These are phyloP conservation scores for Syzygium aromaticum DNA, from an alignment of 345 rosid genomes.

Conservation along the genomic window DNA sequence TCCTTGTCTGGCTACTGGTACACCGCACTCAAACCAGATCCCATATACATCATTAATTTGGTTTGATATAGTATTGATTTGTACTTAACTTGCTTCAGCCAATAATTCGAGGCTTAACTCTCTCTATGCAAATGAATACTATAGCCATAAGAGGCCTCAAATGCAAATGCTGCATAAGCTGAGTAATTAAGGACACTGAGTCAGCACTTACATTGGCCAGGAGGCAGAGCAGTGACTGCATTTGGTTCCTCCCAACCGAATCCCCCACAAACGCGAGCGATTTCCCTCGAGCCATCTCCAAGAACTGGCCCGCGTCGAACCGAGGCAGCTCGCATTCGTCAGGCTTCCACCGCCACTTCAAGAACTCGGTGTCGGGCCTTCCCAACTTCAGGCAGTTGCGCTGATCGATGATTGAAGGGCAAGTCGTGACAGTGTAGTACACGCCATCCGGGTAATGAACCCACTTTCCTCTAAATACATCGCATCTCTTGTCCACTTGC, in stretches of 20 bases:
- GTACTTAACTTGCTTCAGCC: not conserved
- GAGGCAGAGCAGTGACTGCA: constrained; percentile 37
- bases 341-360: constrained; percentile 51
- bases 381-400: constrained; percentile 46
- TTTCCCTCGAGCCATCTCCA: constrained; percentile 29
- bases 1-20: too few relatives aligned
- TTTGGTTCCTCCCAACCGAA: constrained; percentile 39
- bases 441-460: constrained; percentile 14
- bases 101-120: not conserved
- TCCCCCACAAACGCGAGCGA: constrained; percentile 32
- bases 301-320: constrained; percentile 20
- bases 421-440: constrained; percentile 27
- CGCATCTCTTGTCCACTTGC: constrained; percentile 9
- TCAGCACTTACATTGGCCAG: constrained; percentile 18
- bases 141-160: not conserved
- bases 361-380: constrained; percentile 31
- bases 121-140: not conserved
- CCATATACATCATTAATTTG: too few relatives aligned
- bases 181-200: not conserved
- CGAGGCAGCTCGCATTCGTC: constrained; percentile 22
- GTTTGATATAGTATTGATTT: not conserved
- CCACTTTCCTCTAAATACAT: constrained; percentile 33
- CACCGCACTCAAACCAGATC: too few relatives aligned
- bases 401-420: constrained; percentile 24
- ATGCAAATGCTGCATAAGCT: not conserved